Conservation (phyloP, 169 alveolate genomes). For the Condylostoma magnum region DNA sequence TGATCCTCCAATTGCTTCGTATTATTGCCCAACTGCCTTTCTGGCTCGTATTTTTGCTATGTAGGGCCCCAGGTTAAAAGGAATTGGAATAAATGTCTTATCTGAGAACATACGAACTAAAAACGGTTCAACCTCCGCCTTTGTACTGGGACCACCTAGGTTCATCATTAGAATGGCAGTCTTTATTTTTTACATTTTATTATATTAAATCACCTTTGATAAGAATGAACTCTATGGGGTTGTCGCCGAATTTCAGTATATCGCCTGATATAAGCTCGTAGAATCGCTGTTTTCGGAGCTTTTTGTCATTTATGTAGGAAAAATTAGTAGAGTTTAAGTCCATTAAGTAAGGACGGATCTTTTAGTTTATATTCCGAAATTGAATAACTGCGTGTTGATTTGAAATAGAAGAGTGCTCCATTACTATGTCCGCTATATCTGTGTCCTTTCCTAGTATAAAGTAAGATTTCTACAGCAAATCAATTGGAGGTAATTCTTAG, state of each 20-base stretch:
- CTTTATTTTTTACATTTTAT: conserved; percentile 20
- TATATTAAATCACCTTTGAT: conserved; percentile 49
- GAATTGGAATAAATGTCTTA: conserved; percentile 18
- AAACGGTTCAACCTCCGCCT: conserved; percentile 20
- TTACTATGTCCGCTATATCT: conserved; percentile 86
- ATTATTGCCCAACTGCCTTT: neutral
- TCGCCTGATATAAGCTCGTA: conserved; percentile 88
- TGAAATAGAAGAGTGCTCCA: conserved; percentile 85
- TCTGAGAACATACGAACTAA: conserved; percentile 27
- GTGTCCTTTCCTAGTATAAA: conserved; percentile 91
- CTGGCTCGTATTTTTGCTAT: conserved; percentile 17
- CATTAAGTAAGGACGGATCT: conserved; percentile 88
- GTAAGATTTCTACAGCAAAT: conserved; percentile 6
- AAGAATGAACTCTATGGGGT: conserved; percentile 72
- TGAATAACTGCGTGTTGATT: conserved; percentile 97
- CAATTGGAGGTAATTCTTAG: conserved; percentile 30
- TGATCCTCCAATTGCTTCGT: conserved; percentile 27
- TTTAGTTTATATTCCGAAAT: conserved; percentile 73
- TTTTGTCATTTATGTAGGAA: conserved; percentile 88
- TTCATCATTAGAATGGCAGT: conserved; percentile 19
- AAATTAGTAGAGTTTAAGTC: conserved; percentile 96
- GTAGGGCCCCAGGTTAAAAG: conserved; percentile 25
- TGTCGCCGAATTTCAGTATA: conserved; percentile 72
- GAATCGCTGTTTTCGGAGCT: conserved; percentile 89
- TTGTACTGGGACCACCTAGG: conserved; percentile 30